phyloP scores from a whole-genome alignment of 148 eudicot genomes.

The Dysphania ambrosioides region DNA sequence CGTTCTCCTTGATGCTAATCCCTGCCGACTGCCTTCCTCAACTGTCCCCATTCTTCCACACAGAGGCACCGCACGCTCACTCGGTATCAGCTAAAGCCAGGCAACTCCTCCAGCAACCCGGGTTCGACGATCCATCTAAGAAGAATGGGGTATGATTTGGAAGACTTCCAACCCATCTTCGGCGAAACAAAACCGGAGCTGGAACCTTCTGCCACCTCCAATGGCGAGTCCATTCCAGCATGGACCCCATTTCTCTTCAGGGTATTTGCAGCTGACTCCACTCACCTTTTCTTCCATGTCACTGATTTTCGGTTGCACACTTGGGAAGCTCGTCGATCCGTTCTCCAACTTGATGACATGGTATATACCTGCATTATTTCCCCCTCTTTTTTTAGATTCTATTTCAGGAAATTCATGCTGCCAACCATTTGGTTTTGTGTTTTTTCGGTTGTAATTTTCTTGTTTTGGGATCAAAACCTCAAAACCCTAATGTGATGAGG shows the following conservation, averaged over 20 bases:
- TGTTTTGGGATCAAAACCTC: background rate
- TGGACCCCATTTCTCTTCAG: constrained; percentile 46
- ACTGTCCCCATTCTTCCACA: too few relatives aligned
- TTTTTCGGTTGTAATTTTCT: background rate
- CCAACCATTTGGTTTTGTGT: background rate
- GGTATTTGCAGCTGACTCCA: constrained; percentile 39
- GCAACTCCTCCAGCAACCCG: background rate
- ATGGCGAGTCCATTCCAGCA: constrained; percentile 6
- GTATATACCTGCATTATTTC: constrained; percentile 20
- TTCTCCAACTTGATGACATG: constrained; percentile 68
- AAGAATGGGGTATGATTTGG: constrained; percentile 28
- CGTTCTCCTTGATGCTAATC: too few relatives aligned
- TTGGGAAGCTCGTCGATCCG: constrained; percentile 48
- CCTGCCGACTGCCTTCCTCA: too few relatives aligned
- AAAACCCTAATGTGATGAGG: background rate
- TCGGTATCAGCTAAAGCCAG: too few relatives aligned
- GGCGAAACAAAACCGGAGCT: constrained; percentile 56
- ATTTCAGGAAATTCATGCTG: background rate
- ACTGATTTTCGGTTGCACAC: constrained; percentile 64
- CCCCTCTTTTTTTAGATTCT: background rate
- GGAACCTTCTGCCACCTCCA: constrained; percentile 19
- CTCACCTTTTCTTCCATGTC: constrained; percentile 41
- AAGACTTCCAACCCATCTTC: constrained; percentile 53
- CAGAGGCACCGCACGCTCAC: too few relatives aligned
- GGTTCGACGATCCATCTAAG: background rate